Base-by-base conservation (phyloP, 2,329 filamentous ascomycete species). In the Botrytis porri region DNA sequence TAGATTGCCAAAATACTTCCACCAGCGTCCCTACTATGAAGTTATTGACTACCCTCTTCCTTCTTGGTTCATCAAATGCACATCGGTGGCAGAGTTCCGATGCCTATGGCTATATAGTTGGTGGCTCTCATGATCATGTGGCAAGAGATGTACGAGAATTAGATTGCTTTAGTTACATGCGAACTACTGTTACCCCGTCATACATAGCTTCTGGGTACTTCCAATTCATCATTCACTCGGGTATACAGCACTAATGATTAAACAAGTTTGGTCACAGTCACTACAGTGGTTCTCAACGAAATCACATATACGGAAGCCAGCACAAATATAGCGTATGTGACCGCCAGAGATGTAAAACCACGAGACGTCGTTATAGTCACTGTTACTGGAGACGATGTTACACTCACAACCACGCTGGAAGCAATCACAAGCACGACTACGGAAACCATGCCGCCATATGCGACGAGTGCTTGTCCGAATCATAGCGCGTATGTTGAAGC, bases 151-250 rank as follows among this genome's bases (percentile, higher is more conserved):
- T 59, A 37, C 35, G 66, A 69, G 66, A 69, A 32, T 43, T 69
- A 4, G 66, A 69, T 69, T 69, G 66, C 29, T 69, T 37, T 18
- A 43, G 20, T 43, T 69, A 69, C 37, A 69, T 69, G 51, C n/a
- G 22, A n/a, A 60, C 51, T 43, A 69, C 37, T 35, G n/a, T 69
- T 54, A 32, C 51, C n/a, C 64, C 45, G 18, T 67, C 64, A 25
- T 67, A 67, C 35, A 25, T 67, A 54, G 45, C 64, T 54, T 67
- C 64, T 67, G 32, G 32, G 64, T 54, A 54, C 35, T 37, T 37
- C 35, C 6, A 22, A 29, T 29, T 18, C 25, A 39, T 32, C 10
- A 37, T 5, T 29, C 20, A 48, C 25, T 54, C 25, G 37, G 20
- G 37, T 39, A n/a, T 66, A n/a, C 35, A 63, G n/a, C 5, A 29